Evolutionary conservation across 169 alveolate species (phyloP).

Genomic region (Cytauxzoon felis): DNA sequence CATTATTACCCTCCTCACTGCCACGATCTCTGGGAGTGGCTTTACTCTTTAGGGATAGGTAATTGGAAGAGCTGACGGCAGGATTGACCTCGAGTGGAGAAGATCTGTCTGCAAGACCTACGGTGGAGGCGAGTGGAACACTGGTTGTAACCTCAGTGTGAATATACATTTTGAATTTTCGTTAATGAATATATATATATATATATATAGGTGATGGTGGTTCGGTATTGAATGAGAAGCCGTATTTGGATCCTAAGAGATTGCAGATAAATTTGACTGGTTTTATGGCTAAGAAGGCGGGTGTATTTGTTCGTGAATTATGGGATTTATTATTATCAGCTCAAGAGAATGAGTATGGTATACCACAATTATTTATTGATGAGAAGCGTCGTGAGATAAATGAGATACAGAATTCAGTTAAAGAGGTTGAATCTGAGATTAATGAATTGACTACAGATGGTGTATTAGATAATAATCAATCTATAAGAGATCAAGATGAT

Average conservation of each 20-base stretch:
- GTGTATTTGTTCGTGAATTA: slow-evolving; percentile 51
- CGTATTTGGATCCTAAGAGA: slow-evolving; percentile 52
- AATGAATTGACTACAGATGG: too few species aligned
- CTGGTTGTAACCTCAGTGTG: not conserved
- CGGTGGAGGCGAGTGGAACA: too few species aligned
- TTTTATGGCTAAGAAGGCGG: slow-evolving; percentile 65
- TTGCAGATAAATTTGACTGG: slow-evolving; percentile 62
- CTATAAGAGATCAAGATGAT: not conserved
- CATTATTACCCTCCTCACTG: too few species aligned
- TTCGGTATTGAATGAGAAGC: slow-evolving; percentile 50
- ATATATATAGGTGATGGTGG: slow-evolving; percentile 53
- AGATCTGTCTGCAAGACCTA: too few species aligned
- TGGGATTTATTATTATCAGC: slow-evolving; percentile 62
- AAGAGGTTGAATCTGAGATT: slow-evolving; percentile 23
- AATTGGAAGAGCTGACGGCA: too few species aligned
- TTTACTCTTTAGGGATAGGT: too few species aligned
- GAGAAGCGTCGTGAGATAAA: slow-evolving; percentile 47
- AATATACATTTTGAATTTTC: not conserved
- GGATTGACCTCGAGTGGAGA: too few species aligned
- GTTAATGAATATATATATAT: not conserved
- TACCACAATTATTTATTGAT: slow-evolving; percentile 55
- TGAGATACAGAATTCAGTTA: not conserved
- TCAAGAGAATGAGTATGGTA: slow-evolving; percentile 57
- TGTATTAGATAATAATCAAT: too few species aligned
- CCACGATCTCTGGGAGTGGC: too few species aligned